Percentiles rank a stretch among this genome's conserved stretches.
Conservation (phyloP, 169 alveolate genomes). For the Pseudocohnilembus persalinus region DNA sequence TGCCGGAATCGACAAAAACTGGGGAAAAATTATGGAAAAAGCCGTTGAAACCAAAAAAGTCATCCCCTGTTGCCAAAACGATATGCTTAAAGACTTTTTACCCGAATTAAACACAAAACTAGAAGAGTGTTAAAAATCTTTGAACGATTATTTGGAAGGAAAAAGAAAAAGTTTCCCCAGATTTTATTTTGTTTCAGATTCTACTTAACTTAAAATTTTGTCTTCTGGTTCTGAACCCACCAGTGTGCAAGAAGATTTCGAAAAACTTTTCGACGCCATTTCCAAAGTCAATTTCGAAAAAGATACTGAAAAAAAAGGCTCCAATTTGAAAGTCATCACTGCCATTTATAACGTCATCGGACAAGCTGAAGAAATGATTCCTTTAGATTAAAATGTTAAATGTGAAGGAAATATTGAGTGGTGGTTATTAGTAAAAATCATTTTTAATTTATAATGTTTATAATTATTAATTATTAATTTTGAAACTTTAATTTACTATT, state of each 20-base stretch:
- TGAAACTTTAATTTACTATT: too few species aligned
- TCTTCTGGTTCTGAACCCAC: constrained; percentile 96
- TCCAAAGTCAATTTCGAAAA: constrained; percentile 88
- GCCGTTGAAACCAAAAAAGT: constrained; percentile 94
- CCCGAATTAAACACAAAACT: constrained; percentile 91
- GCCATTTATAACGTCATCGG: constrained; percentile 78
- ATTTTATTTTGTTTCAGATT: constrained; percentile 95
- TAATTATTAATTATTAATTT: too few species aligned
- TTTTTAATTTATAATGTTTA: too few species aligned
- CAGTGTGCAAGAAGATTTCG: constrained; percentile 93
- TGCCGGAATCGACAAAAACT: constrained; percentile 93
- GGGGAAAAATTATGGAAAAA: constrained; percentile 95
- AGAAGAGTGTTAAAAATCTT: constrained; percentile 94
- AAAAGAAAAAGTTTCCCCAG: constrained; percentile 98
- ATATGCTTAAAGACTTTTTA: constrained; percentile 93
- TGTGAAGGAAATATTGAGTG: constrained; percentile 97
- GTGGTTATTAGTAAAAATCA: too few species aligned
- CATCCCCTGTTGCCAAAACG: constrained; percentile 93
- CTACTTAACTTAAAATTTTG: constrained; percentile 93
- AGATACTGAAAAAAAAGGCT: constrained; percentile 58
- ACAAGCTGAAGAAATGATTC: constrained; percentile 87
- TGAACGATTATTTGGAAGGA: constrained; percentile 95
- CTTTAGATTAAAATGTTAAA: constrained; percentile 87
- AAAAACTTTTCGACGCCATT: constrained; percentile 95
- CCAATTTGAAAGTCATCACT: constrained; percentile 83